Evolutionary conservation across 495 filamentous ascomycete species (phyloP), one percentile per base, ranked within the genome.

Genomic region (Amniculicola lignicola): DNA sequence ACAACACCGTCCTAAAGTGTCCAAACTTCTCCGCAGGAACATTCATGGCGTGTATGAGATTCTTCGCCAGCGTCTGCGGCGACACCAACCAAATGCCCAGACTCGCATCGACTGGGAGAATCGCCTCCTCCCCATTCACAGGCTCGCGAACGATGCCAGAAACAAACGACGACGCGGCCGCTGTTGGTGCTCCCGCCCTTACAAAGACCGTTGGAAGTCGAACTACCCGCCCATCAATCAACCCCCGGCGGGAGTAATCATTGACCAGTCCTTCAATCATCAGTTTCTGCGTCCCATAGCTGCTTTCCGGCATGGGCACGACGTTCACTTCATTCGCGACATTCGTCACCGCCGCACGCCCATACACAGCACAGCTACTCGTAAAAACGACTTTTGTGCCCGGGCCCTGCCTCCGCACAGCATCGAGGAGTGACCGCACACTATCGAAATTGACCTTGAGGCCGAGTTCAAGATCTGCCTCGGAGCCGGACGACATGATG

Each of bases 61-160:
- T 65, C 12, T 61, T 40, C 15, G 47, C 62, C 28, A 65, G 43
- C 10, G 51, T 61, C 2, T 41, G 45, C 11, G 62, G 62, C 15
- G 57, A 61, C 1, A 39, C 45, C 14, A 65, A 36, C 62, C 62
- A 65, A 24, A 65, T 57, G 14, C 62, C 72, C 61, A 87, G 57
- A 39, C 47, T 44, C 16, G 58, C 54, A 41, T 59, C 53, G 25
- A 65, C 62, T n/a, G 62, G 62, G 5, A 65, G 42, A 21, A 54
- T 50, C 43, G 54, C 62, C 38, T 62, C 53, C 25, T 62, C 27
- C 14, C 62, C 62, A 46, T 65, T 50, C 1, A 65, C 39, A 9
- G 62, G 58, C 22, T 65, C 62, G 24, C 62, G 16, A 4, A 65
- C 62, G 27, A 65, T 65, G 36, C 62, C 59, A 28, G 49, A 54